Evolutionary conservation across 2,329 filamentous ascomycete species (phyloP), one percentile per base, ranked within the genome.

Genomic region (Fusarium veterinarium): DNA sequence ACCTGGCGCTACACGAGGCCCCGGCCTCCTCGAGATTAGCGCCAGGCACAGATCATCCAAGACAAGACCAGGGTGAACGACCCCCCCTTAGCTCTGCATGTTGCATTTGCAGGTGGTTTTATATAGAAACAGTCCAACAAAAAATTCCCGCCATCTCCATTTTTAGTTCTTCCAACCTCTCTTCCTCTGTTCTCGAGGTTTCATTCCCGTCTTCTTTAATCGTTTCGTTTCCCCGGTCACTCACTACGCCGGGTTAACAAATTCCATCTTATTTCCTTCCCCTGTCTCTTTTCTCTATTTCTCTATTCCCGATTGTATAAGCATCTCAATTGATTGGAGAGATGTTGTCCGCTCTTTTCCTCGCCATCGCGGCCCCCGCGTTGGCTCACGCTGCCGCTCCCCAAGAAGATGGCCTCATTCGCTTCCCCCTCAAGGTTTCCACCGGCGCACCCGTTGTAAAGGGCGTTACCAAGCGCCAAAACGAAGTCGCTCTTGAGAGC

Each of bases 271-370:
- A 51, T 64, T 56, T 30, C 42, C 38, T 60, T 44, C 31, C n/a
- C 37, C 17, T 35, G 23, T 23, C 9, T 4, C 5, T 14, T 45
- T 48, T 46, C 31, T 20, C n/a, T 31, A 49, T 35, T 25, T 44
- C 30, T 30, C 9, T 44, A n/a, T 8, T 3, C 25, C 51, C 44
- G 19, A 53, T 64, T 37, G 37, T 16, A n/a, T 19, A 33, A 6
- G 25, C 25, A 12, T 41, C 62, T 60, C 31, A 60, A 72, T 52
- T 69, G 46, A 25, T 37, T 17, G 38, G 12, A 33, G 53, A 52
- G 30, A 81, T 82, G 80, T 69, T 79, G 67, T 78, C 76, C 72
- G 46, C 78, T 76, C 67, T 81, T 64, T 75, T 80, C 11, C 72
- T 81, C 44, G 74, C 76, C 64, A 74, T 74, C 20, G 61, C 79